Conservation (phyloP, 106 monocot genomes). For the Hemerocallis citrina region DNA sequence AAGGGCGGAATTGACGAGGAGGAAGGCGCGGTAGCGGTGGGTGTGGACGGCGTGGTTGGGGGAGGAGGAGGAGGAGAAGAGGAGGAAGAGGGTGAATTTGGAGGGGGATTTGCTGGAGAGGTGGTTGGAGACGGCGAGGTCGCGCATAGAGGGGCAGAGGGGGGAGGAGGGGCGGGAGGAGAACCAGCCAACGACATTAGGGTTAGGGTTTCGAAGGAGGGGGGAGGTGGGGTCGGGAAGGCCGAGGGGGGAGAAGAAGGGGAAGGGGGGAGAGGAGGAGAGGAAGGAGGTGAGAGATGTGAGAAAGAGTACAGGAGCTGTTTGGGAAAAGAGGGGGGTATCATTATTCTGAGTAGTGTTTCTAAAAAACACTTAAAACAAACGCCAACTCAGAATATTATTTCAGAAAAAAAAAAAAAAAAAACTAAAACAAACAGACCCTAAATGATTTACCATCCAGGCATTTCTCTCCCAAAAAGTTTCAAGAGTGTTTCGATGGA, state of each 20-base stretch:
- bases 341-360: no score
- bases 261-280: conserved; percentile 15
- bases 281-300: conserved; percentile 25
- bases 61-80: conserved; percentile 31
- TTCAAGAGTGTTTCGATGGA: no score
- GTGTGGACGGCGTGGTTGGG: conserved; percentile 48
- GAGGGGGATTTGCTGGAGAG: conserved; percentile 11
- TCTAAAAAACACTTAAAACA: no score
- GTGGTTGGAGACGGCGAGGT: conserved; percentile 36
- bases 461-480: no score
- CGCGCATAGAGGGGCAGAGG: conserved; percentile 64
- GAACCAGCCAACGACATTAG: conserved; percentile 47
- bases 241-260: conserved; percentile 29
- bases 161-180: conserved; percentile 36
- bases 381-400: no score
- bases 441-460: no score
- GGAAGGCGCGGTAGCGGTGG: conserved; percentile 41
- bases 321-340: conserved; percentile 1
- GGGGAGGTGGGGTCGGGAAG: conserved; percentile 12
- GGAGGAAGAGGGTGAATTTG: conserved; percentile 32
- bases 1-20: conserved; percentile 21
- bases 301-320: not conserved
- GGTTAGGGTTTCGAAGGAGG: not conserved
- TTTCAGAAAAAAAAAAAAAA: no score
- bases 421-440: no score